Conservation (phyloP, 2,329 filamentous ascomycete genomes). For the Diplodia seriata region DNA sequence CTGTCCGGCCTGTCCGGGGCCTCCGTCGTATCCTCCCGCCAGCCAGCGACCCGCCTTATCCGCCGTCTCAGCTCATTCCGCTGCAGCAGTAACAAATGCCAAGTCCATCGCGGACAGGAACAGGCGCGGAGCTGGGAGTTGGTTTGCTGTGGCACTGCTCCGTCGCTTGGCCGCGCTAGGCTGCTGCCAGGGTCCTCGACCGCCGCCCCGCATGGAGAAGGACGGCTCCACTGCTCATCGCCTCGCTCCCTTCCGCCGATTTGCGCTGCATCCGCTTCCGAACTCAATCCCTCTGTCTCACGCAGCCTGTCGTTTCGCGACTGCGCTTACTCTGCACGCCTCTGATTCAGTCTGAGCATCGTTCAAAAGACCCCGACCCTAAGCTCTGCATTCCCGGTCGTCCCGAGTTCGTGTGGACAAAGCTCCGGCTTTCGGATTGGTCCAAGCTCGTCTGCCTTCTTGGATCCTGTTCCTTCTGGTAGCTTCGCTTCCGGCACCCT, state of each 20-base stretch:
- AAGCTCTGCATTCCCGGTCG: neutral
- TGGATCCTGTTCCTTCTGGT: neutral
- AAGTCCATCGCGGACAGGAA: neutral
- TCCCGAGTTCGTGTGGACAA: neutral
- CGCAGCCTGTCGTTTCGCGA: constrained; percentile 1
- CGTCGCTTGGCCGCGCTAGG: constrained; percentile 10
- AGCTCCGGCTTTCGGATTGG: neutral
- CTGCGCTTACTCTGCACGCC: neutral
- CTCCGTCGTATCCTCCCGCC: constrained; percentile 14
- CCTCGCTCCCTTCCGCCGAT: neutral
- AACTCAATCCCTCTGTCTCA: neutral
- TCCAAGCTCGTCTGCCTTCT: neutral
- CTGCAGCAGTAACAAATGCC: constrained; percentile 18
- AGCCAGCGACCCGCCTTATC: constrained; percentile 6
- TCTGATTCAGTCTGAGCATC: constrained; percentile 12
- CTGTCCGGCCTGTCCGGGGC: neutral
- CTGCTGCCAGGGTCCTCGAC: neutral
- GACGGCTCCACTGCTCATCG: neutral
- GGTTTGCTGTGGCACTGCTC: neutral
- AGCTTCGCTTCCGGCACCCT: neutral
- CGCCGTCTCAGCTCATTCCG: constrained; percentile 11
- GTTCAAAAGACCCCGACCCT: neutral
- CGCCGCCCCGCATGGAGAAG: constrained; percentile 13
- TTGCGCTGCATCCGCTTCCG: neutral
- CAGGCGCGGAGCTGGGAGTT: constrained; percentile 1